Percentiles rank a stretch among this genome's conserved stretches.
These are phyloP conservation scores for Hortiboletus flavorubellus DNA, from an alignment of 768 basidiomycete species.

Conservation along the genomic window DNA sequence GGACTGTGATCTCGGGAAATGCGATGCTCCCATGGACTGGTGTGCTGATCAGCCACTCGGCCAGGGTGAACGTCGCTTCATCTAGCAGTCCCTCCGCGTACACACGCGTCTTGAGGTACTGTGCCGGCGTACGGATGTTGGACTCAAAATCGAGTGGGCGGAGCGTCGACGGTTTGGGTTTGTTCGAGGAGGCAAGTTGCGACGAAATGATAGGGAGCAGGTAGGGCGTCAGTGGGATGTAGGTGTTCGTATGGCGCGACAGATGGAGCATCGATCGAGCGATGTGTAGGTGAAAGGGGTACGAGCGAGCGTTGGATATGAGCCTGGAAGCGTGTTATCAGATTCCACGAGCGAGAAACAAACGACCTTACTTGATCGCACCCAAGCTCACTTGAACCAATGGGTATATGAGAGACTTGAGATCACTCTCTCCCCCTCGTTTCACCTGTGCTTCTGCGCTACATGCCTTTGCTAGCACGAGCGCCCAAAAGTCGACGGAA, in stretches of 20 bases:
- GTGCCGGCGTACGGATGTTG: constrained; percentile 80
- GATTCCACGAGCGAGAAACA: background rate
- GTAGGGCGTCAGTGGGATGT: constrained; percentile 84
- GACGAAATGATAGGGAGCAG: constrained; percentile 84
- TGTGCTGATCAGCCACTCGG: constrained; percentile 73
- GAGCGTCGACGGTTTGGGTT: constrained; percentile 80
- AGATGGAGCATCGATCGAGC: constrained; percentile 85
- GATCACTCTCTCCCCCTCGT: constrained; percentile 63
- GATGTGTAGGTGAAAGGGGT: constrained; percentile 93
- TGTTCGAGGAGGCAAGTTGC: constrained; percentile 60
- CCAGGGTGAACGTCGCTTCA: constrained; percentile 73
- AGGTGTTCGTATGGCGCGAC: constrained; percentile 76
- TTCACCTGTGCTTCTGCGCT: constrained; percentile 52
- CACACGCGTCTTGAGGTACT: constrained; percentile 85
- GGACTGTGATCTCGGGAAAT: constrained; percentile 90
- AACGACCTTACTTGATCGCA: constrained; percentile 71
- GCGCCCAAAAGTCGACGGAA: constrained; percentile 93
- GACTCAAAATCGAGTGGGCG: constrained; percentile 88
- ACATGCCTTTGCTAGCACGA: constrained; percentile 82
- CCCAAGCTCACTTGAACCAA: constrained; percentile 93
- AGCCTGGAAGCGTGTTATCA: constrained; percentile 50
- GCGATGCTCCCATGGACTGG: constrained; percentile 82
- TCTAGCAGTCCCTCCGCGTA: constrained; percentile 82
- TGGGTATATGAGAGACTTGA: constrained; percentile 90
- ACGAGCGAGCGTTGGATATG: constrained; percentile 85